Percentiles rank a stretch among this genome's conserved stretches.
Conservation (phyloP, 139 green algal species). For the Chlamydomonas sp. region DNA sequence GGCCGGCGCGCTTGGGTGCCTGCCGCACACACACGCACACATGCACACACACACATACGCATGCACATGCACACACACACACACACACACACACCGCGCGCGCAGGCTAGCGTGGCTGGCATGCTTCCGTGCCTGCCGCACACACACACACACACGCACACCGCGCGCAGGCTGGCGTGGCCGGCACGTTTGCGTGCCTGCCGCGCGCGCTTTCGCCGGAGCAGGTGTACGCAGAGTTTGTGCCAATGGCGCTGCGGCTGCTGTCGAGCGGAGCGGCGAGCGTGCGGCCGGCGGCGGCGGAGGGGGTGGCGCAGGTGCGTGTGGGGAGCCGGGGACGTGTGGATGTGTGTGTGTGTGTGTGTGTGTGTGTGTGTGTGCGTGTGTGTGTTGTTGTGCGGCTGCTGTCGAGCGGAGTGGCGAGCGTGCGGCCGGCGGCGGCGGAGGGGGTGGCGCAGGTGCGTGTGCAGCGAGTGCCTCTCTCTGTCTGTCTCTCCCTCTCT, state of each 20-base stretch:
- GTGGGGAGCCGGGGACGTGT: no score
- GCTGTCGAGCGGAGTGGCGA: slow-evolving; percentile 30
- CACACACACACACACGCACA: no score
- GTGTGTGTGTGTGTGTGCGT: no score
- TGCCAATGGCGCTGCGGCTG: slow-evolving; percentile 36
- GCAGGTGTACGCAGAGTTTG: slow-evolving; percentile 39
- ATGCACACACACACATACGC: slow-evolving; percentile 16
- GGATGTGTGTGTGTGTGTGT: no score
- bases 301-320: no score
- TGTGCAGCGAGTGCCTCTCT: neutral
- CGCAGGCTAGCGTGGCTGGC: slow-evolving; percentile 24
- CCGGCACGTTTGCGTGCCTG: slow-evolving; percentile 27
- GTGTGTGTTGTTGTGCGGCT: slow-evolving; percentile 34
- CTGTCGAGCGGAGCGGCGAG: slow-evolving; percentile 31
- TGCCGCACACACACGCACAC: slow-evolving; percentile 30
- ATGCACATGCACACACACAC: slow-evolving; percentile 29
- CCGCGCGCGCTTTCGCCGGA: slow-evolving; percentile 25
- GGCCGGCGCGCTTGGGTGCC: slow-evolving; percentile 30
- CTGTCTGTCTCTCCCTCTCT: neutral
- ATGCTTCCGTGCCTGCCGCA: slow-evolving; percentile 29
- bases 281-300: slow-evolving; percentile 41
- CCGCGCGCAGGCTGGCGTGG: slow-evolving; percentile 23
- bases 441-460: slow-evolving; percentile 7
- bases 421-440: slow-evolving; percentile 24
- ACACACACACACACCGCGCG: slow-evolving; percentile 23